Evolutionary conservation across 192 early-diverging fungal species (phyloP), one percentile per base, ranked within the genome.

Genomic region (Umbelopsis vinacea): DNA sequence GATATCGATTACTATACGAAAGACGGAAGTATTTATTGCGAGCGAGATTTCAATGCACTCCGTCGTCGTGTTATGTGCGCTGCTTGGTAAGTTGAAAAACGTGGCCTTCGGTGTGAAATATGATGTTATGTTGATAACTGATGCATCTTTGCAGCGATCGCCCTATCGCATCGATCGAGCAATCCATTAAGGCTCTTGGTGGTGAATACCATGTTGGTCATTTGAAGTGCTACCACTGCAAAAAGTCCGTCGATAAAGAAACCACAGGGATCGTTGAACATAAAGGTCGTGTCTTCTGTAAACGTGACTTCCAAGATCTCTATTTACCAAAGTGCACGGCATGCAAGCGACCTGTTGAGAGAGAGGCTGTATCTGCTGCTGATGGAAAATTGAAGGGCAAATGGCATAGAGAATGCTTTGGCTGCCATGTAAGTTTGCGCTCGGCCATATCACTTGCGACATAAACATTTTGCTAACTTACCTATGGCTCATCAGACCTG

Each of bases 401-500:
- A 70, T 93, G 86, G 84, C 92, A 93, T 70, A 83, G 80, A 17
- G 82, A 85, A 5, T 93, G 92, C 70, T 91, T 93, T 76, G 85
- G 83, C 17, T 93, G 92, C 71, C 77, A 79, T 69, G 77, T 79
- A 79, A 71, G 77, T 68, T n/a, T 23, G 38, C 33, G 21, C 40
- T 11, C 40, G 40, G 2, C 40, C 21, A n/a, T 52, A 53, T 55
- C 15, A 52, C 43, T 71, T 50, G 9, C 38, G n/a, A 43, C 2
- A 70, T 24, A 24, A 52, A 21, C 22, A 10, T 71, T n/a, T 4
- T 26, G 26, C n/a, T 66, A 23, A 23, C 60, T 38, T 4, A 6
- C 15, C n/a, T 8, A 52, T 38, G 17, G 38, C 24, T 52, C 37
- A 47, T 21, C 68, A 84, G 75, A 90, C 84, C 0, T 94, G 93